These are phyloP conservation scores for Malus hybrid DNA, from an alignment of 331 rosid species.

Conservation along the genomic window DNA sequence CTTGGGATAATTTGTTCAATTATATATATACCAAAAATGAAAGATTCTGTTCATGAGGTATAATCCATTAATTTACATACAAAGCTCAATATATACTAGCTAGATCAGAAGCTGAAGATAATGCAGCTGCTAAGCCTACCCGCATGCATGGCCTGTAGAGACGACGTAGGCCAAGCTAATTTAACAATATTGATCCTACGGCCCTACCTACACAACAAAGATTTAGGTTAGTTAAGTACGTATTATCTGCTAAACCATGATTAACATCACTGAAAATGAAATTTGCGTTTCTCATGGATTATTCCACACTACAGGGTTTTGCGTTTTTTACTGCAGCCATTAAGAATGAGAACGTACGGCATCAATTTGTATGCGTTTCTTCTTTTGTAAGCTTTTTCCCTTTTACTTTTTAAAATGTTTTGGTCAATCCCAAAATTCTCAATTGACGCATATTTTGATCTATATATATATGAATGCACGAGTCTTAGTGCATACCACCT, in stretches of 20 bases:
- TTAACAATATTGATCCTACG: neutral
- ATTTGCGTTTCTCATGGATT: neutral
- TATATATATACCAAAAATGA: neutral
- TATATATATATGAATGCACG: neutral
- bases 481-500: too few species aligned
- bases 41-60: neutral
- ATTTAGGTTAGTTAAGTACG: neutral
- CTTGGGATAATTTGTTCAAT: neutral
- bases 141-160: neutral
- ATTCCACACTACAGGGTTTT: neutral
- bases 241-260: neutral
- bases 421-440: neutral
- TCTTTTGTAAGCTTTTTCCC: neutral
- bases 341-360: neutral
- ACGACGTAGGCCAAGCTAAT: neutral
- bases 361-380: neutral
- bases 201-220: neutral
- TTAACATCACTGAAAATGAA: neutral
- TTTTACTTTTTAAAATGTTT: neutral
- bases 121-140: neutral
- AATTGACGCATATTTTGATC: neutral
- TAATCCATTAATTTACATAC: neutral
- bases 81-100: neutral
- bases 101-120: neutral
- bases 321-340: neutral